phyloP scores from a whole-genome alignment of 371 early-diverging fungal species.

The Apophysomyces ossiformis region DNA sequence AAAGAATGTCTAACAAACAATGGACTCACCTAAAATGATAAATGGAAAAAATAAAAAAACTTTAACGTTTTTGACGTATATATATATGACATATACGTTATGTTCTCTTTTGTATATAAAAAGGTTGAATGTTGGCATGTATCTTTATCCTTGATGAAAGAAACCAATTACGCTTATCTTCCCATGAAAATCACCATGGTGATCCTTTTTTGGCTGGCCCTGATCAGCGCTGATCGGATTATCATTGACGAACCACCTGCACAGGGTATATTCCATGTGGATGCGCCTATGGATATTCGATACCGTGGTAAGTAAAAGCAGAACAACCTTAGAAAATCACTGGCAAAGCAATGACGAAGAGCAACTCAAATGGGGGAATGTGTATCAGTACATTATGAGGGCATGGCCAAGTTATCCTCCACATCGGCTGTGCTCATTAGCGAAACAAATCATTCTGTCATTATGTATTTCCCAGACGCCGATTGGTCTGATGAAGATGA shows the following conservation, averaged over 20 bases:
- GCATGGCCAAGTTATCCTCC: slow-evolving; percentile 42
- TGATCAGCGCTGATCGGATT: slow-evolving; percentile 32
- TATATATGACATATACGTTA: too few relatives aligned
- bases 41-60: too few relatives aligned
- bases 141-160: too few relatives aligned
- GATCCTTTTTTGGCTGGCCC: not conserved
- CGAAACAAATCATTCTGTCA: slow-evolving; percentile 16
- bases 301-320: slow-evolving; percentile 32
- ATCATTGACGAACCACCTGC: slow-evolving; percentile 30
- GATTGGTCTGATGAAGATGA: slow-evolving; percentile 14
- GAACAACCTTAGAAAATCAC: not conserved
- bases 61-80: too few relatives aligned
- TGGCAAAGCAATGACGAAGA: not conserved
- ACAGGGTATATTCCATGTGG: slow-evolving; percentile 19
- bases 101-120: too few relatives aligned
- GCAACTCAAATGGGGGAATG: too few relatives aligned
- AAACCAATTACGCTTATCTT: too few relatives aligned
- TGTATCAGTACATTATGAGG: slow-evolving; percentile 33
- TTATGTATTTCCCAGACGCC: slow-evolving; percentile 22
- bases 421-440: slow-evolving; percentile 25
- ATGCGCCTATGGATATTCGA: slow-evolving; percentile 32
- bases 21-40: too few relatives aligned
- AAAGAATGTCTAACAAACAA: too few relatives aligned
- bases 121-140: too few relatives aligned
- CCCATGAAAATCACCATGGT: not conserved